Evolutionary conservation across 1,284 basidiomycete species (phyloP), one percentile per base, ranked within the genome.

Genomic region (Cutaneotrichosporon sp.): DNA sequence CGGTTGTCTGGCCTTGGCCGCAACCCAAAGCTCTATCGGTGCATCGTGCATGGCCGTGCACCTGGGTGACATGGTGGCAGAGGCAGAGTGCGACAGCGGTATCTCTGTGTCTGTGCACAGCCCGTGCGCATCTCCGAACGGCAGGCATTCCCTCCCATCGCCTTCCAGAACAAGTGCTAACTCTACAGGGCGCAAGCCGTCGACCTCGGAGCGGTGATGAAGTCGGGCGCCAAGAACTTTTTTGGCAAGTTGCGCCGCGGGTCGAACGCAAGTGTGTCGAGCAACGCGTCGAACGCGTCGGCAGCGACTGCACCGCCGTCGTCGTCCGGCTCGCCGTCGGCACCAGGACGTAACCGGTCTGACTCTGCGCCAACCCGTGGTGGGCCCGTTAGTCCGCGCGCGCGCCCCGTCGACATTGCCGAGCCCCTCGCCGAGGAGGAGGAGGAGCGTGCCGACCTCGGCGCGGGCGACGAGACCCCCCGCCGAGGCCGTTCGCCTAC

Each of bases 141-240:
- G 26, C 26, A 10, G 10, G 10, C n/a, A n/a, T n/a, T n/a, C 26
- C 26, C 26, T 10, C 26, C 26, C 26, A 30, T 5, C 26, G 7
- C 26, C 26, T 30, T 30, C 10, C 10, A 10, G 26, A 30, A 30
- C 26, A 30, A 10, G 5, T 10, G 5, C 26, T 30, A 10, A 30
- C 26, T 46, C 63, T 54, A 12, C 35, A 48, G 9, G 40, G 52
- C 26, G 59, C 67, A n/a, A 10, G 52, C 64, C 1, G 63, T 72
- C 17, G 73, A 75, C 50, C 46, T 75, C 9, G 72, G 72, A 10
- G 59, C 63, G 20, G 59, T 71, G 17, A 61, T 68, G 12, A 65
- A 61, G 44, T 55, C 60, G 9, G 63, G 66, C n/a, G 70, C 67
- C 14, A 69, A 67, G 48, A 66, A 64, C 21, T 52, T 75, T 17